Percentiles rank a stretch among this genome's conserved stretches.
These are phyloP conservation scores for Cercospora canescens DNA, from an alignment of 2,329 filamentous ascomycete genomes.

Conservation along the genomic window DNA sequence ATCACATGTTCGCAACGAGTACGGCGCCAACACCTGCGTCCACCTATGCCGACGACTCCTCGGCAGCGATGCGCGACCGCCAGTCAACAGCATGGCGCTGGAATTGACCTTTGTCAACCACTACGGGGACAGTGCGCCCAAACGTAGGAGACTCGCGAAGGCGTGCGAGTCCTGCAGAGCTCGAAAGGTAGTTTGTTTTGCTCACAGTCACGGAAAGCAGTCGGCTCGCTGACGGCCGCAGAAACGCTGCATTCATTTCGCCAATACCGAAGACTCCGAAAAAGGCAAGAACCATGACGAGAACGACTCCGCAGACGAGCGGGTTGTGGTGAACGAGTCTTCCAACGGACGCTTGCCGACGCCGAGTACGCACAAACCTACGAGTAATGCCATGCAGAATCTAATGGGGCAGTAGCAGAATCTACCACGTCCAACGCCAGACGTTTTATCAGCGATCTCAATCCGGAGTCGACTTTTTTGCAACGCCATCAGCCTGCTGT, in stretches of 20 bases:
- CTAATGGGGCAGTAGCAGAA: slow-evolving; percentile 3
- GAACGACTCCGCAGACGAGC: slow-evolving; percentile 1
- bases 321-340: not conserved
- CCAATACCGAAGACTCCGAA: slow-evolving; percentile 13
- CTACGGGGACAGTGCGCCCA: slow-evolving; percentile 33
- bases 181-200: slow-evolving; percentile 29
- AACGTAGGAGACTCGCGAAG: slow-evolving; percentile 35
- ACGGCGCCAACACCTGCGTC: not conserved
- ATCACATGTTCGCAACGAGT: not conserved
- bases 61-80: not conserved
- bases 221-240: slow-evolving; percentile 18
- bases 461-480: slow-evolving; percentile 49
- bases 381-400: not conserved
- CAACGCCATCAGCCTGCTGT: slow-evolving; percentile 36
- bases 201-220: not conserved
- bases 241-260: slow-evolving; percentile 37
- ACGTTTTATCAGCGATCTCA: slow-evolving; percentile 39
- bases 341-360: slow-evolving; percentile 1
- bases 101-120: slow-evolving; percentile 38
- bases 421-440: slow-evolving; percentile 9
- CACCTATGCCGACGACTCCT: not conserved
- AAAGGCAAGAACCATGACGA: slow-evolving; percentile 7
- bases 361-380: slow-evolving; percentile 1
- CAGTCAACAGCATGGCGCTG: slow-evolving; percentile 22
- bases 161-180: slow-evolving; percentile 35